These are phyloP conservation scores for Westerdykella aurantiaca DNA, from an alignment of 2,329 filamentous ascomycete species.

Conservation along the genomic window DNA sequence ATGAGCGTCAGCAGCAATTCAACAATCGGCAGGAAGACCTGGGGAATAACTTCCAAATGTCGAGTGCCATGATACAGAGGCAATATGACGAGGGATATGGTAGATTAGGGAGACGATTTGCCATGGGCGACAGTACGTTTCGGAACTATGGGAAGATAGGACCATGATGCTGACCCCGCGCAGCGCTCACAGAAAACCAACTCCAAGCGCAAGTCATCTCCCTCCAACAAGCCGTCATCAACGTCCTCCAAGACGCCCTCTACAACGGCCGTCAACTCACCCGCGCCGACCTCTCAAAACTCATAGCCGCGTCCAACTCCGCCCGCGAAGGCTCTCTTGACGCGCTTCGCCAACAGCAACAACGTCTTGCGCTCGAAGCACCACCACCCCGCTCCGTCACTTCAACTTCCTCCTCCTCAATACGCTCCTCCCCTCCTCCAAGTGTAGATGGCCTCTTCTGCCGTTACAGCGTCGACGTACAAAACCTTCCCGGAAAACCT, in stretches of 20 bases:
- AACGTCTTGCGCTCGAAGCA: conserved; percentile 21
- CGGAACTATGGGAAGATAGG: background rate
- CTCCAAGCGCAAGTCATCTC: conserved; percentile 41
- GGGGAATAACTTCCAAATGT: conserved; percentile 25
- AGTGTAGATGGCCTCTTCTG: conserved; percentile 26
- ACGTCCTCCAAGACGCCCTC: conserved; percentile 41
- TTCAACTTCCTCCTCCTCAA: conserved; percentile 20
- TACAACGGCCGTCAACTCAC: conserved; percentile 37
- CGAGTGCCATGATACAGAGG: conserved; percentile 32
- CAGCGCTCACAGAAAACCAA: conserved; percentile 39
- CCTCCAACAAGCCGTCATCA: conserved; percentile 42
- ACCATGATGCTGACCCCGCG: conserved; percentile 5
- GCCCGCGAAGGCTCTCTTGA: conserved; percentile 39
- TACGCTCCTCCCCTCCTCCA: conserved; percentile 21
- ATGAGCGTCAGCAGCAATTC: conserved; percentile 18
- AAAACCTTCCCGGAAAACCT: conserved; percentile 23
- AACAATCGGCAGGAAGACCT: conserved; percentile 27
- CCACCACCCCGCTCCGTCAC: conserved; percentile 9
- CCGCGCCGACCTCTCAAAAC: conserved; percentile 36
- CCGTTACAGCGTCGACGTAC: conserved; percentile 32
- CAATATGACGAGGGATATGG: conserved; percentile 36
- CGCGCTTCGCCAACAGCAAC: conserved; percentile 33
- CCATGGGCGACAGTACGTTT: conserved; percentile 35
- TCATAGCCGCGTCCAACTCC: conserved; percentile 38
- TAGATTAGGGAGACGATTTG: conserved; percentile 34